Base-by-base conservation (phyloP, 2,329 filamentous ascomycete genomes). In the Penicillium expansum region DNA sequence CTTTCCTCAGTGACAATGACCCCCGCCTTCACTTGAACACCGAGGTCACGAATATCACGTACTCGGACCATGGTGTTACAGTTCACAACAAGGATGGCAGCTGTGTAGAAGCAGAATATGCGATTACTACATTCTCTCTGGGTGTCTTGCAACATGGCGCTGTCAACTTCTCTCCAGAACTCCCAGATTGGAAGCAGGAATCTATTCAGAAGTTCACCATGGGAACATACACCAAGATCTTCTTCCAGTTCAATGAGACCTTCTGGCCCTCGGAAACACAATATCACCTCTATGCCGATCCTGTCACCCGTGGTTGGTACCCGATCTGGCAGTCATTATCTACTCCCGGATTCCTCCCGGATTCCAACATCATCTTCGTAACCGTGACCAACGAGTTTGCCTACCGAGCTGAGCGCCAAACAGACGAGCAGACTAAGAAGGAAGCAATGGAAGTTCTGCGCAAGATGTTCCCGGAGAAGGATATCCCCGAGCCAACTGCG, bases 161-260 rank as follows among this genome's bases (percentile, higher is more conserved):
- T 0, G 80, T 89, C 1, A 69, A 71, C 0, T 90, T 89, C 67
- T 67, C 76, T 11, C 87, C 87, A 0, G 62, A 73, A 5, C 75
- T 90, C 0, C 87, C 87, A 0, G 70, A 70, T 3, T 89, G 86
- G 87, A 90, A 90, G 70, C 76, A 80, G 14, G 79, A 79, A 3
- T 83, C 84, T 0, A 87, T 90, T 50, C 79, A 83, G 3, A 84
- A 81, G 37, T 88, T 89, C 68, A 76, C 79, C 59, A 89, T 90
- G 83, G 87, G 83, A 7, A 89, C 86, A 0, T 90, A 89, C 72
- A 90, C 86, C 50, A 90, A 90, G 68, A 83, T 90, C 59, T 90
- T 90, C 72, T 74, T 87, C 58, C 86, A 89, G 60, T 90, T 89
- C 71, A 75, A 85, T 58, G 76, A 85, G 53, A 82, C 84, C 0